These are phyloP conservation scores for Phytophthora constricta DNA, from an alignment of 352 stramenopile genomes.

Conservation along the genomic window DNA sequence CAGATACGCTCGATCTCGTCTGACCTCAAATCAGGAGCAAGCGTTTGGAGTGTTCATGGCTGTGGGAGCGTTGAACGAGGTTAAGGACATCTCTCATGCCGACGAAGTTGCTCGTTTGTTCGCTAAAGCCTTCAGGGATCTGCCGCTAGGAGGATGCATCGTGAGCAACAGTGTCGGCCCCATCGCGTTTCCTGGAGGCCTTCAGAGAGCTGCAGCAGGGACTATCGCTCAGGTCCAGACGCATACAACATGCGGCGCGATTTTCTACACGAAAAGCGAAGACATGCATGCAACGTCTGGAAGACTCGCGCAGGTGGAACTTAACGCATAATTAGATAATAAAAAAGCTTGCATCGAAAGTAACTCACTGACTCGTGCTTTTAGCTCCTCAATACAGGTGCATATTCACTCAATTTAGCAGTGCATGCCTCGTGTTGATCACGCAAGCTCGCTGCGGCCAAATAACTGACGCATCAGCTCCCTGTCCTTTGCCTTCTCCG, in stretches of 20 bases:
- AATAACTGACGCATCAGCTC: conserved; percentile 41
- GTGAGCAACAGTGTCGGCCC: conserved; percentile 46
- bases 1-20: neutral
- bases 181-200: conserved; percentile 34
- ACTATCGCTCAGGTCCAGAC: conserved; percentile 39
- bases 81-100: conserved; percentile 28
- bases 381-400: too few species aligned
- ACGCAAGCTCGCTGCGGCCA: conserved; percentile 10
- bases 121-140: conserved; percentile 27
- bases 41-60: conserved; percentile 43
- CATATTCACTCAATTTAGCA: too few species aligned
- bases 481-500: conserved; percentile 38
- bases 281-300: conserved; percentile 1
- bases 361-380: neutral
- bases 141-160: conserved; percentile 44
- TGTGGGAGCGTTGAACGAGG: conserved; percentile 40
- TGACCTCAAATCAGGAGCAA: conserved; percentile 13
- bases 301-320: neutral
- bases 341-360: neutral
- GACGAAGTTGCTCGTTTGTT: conserved; percentile 34
- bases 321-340: neutral
- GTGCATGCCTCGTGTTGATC: too few species aligned
- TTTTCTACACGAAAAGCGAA: conserved; percentile 45
- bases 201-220: conserved; percentile 4
- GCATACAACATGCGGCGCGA: conserved; percentile 53